Conservation (phyloP, 129 eudicot genomes). For the Chrysanthemum lavandulifolium region DNA sequence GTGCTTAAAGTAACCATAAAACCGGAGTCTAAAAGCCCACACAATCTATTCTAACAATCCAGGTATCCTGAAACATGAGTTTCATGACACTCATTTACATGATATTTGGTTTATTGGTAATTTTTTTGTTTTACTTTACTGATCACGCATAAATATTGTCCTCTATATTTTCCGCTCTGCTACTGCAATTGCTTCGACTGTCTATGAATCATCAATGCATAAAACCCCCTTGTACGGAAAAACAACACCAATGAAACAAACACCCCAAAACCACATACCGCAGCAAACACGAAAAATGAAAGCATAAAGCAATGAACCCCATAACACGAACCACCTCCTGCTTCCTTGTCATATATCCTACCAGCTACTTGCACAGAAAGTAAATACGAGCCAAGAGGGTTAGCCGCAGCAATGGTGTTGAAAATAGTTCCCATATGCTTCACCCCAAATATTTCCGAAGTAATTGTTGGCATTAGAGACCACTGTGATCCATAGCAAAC, state of each 20-base stretch:
- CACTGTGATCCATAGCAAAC: conserved; percentile 89
- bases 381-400: conserved; percentile 76
- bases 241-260: conserved; percentile 58
- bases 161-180: conserved; percentile 2
- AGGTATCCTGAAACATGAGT: too few relatives aligned
- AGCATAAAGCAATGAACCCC: conserved; percentile 86
- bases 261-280: conserved; percentile 53
- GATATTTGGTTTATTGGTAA: too few relatives aligned
- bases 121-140: not conserved
- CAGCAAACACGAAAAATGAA: conserved; percentile 59
- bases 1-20: too few relatives aligned
- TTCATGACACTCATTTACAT: too few relatives aligned
- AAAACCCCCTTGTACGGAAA: conserved; percentile 60
- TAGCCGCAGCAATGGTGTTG: conserved; percentile 76
- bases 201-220: conserved; percentile 37
- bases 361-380: conserved; percentile 81
- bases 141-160: not conserved
- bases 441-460: conserved; percentile 86
- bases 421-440: conserved; percentile 84
- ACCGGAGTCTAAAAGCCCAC: too few relatives aligned
- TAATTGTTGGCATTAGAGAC: conserved; percentile 92
- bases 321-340: conserved; percentile 49
- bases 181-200: conserved; percentile 21
- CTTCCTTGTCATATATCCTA: conserved; percentile 60
- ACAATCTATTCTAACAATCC: too few relatives aligned